Evolutionary conservation across 371 early-diverging fungal genomes (phyloP), one percentile per base, ranked within the genome.

Genomic region (Mucor ambiguus): DNA sequence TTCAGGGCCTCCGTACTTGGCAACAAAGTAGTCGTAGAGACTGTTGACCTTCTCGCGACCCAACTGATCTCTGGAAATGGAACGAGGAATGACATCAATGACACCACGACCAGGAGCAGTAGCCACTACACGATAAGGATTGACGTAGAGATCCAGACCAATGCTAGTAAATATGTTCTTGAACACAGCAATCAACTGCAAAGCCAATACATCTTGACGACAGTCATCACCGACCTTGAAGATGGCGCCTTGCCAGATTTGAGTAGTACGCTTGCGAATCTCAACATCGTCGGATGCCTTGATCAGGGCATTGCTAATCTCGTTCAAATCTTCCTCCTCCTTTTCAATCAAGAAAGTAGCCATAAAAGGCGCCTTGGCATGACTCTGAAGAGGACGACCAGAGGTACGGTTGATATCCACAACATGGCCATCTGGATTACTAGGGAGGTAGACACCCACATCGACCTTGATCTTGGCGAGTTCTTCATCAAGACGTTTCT

Each of bases 211-310:
- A 73, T 99, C 99, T 75, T 99, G 99, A 33, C 99, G 92, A 82
- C 99, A 98, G 76, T 98, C 98, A 67, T 98, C 98, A 44, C 98
- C 98, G 59, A 98, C 98, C 85, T 99, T 99, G 86, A 99, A 99
- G 71, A 99, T 99, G 3, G 98, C 95, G 3, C 93, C 89, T 72
- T 94, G 92, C 87, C 83, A 86, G 16, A 72, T 55, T 52, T 52
- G 52, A 24, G 24, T 52, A 12, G 64, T 69, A 2, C 63, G 22
- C 24, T 61, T 60, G 0, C 67, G 35, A 16, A 79, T 71, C 14
- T 78, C 76, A 2, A 28, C 29, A 1, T 56, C 67, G n/a, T 68
- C 56, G 20, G 38, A 77, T 9, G 32, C 44, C 28, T 61, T 48
- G 20, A 61, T 43, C 14, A 60, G 35, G 12, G 24, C 28, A 6